These are phyloP conservation scores for Naematelia aurantialba DNA, from an alignment of 768 basidiomycete species.

Conservation along the genomic window DNA sequence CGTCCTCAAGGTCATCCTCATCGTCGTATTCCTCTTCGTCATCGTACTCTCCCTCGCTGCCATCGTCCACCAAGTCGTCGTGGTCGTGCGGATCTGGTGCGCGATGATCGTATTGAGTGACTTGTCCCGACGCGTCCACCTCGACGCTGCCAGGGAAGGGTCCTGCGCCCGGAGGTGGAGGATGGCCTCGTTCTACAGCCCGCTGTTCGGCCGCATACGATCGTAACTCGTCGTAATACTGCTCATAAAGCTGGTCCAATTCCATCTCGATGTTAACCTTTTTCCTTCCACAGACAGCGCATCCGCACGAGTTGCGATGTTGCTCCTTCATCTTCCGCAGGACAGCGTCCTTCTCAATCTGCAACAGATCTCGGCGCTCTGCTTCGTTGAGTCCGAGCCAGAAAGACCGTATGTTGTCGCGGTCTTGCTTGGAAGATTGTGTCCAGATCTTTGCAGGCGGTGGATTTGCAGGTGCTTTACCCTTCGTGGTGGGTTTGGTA, in stretches of 20 bases:
- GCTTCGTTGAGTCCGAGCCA: slow-evolving; percentile 91
- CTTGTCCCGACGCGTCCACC: slow-evolving; percentile 81
- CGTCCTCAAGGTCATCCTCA: slow-evolving; percentile 60
- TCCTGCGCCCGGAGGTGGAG: slow-evolving; percentile 90
- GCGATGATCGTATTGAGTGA: slow-evolving; percentile 56
- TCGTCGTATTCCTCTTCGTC: slow-evolving; percentile 46
- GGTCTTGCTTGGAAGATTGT: slow-evolving; percentile 83
- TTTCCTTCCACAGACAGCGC: slow-evolving; percentile 95
- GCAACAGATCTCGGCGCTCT: slow-evolving; percentile 85
- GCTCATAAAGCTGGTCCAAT: slow-evolving; percentile 99
- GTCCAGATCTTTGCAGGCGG: slow-evolving; percentile 77
- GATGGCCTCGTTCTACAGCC: slow-evolving; percentile 73
- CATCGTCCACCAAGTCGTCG: slow-evolving; percentile 52
- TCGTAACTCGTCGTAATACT: slow-evolving; percentile 99
- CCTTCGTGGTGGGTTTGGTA: slow-evolving; percentile 35
- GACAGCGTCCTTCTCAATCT: slow-evolving; percentile 97
- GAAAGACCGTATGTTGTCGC: slow-evolving; percentile 96
- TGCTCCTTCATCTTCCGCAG: slow-evolving; percentile 99
- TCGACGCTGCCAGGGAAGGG: slow-evolving; percentile 98
- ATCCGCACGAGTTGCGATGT: slow-evolving; percentile 91
- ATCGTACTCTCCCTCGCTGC: slow-evolving; percentile 55
- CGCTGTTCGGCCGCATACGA: slow-evolving; percentile 76
- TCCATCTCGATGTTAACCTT: slow-evolving; percentile 99
- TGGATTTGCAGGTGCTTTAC: slow-evolving; percentile 35
- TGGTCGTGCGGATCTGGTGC: slow-evolving; percentile 38